Percentiles rank a stretch among this genome's conserved stretches.
These are phyloP conservation scores for Pseudonectria buxi DNA, from an alignment of 2,329 filamentous ascomycete genomes.

Conservation along the genomic window DNA sequence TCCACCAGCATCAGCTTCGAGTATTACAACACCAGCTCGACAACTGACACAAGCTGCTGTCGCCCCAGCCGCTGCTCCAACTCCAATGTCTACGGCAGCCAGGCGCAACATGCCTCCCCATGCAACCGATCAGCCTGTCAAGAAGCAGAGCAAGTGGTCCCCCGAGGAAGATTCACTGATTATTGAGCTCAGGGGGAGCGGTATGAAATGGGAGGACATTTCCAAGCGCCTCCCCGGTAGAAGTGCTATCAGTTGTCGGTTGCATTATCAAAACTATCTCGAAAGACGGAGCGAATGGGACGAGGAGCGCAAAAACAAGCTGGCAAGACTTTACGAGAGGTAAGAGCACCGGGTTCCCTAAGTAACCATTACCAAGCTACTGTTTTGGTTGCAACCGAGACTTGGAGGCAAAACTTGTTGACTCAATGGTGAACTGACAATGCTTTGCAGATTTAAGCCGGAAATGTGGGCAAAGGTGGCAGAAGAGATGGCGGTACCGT, in stretches of 20 bases:
- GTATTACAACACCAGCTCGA: slow-evolving; percentile 13
- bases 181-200: slow-evolving; percentile 80
- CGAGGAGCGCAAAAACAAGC: slow-evolving; percentile 94
- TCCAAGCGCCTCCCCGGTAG: slow-evolving; percentile 83
- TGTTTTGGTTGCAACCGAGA: too few species aligned
- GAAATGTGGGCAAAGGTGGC: slow-evolving; percentile 98
- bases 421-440: slow-evolving; percentile 12
- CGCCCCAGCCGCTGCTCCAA: slow-evolving; percentile 24
- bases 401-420: too few species aligned
- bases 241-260: slow-evolving; percentile 86
- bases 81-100: slow-evolving; percentile 22
- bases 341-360: slow-evolving; percentile 30
- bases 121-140: slow-evolving; percentile 62
- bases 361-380: too few species aligned
- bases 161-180: slow-evolving; percentile 88
- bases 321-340: slow-evolving; percentile 92
- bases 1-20: slow-evolving; percentile 15
- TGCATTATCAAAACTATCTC: slow-evolving; percentile 96
- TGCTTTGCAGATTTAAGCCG: slow-evolving; percentile 71
- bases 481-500: slow-evolving; percentile 90
- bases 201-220: slow-evolving; percentile 99
- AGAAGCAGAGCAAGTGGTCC: slow-evolving; percentile 97
- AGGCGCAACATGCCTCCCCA: slow-evolving; percentile 37
- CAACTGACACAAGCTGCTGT: slow-evolving; percentile 17
- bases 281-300: slow-evolving; percentile 93